phyloP scores from a whole-genome alignment of 495 filamentous ascomycete species.

The Barbatosphaeria neglecta region DNA sequence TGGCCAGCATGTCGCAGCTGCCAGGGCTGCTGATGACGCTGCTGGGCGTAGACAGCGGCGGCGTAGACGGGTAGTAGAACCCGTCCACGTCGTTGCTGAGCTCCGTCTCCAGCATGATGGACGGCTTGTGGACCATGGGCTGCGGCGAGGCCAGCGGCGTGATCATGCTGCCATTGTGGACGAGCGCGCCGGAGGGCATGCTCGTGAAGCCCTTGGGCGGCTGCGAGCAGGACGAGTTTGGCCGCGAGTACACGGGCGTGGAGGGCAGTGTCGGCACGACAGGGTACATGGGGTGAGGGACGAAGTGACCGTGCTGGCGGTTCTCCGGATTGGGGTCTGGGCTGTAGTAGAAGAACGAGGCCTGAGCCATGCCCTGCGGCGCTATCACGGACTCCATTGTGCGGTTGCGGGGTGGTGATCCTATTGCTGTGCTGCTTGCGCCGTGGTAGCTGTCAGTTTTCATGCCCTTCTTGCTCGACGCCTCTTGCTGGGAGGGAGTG shows the following conservation, averaged over 20 bases:
- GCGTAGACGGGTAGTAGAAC: slow-evolving; percentile 75
- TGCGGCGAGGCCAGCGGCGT: slow-evolving; percentile 73
- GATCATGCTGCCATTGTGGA: slow-evolving; percentile 32
- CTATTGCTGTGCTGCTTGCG: slow-evolving; percentile 7
- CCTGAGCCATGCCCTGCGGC: slow-evolving; percentile 54
- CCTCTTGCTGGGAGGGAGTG: slow-evolving; percentile 5
- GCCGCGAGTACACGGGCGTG: slow-evolving; percentile 64
- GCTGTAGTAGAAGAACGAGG: slow-evolving; percentile 86
- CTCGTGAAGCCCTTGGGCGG: slow-evolving; percentile 46
- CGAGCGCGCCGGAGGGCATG: slow-evolving; percentile 37
- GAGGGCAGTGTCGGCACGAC: slow-evolving; percentile 45
- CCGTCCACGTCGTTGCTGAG: slow-evolving; percentile 53
- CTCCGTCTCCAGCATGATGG: slow-evolving; percentile 71
- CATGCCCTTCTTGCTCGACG: background rate
- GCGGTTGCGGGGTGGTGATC: too few species aligned
- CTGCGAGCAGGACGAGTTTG: slow-evolving; percentile 50
- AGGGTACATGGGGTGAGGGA: slow-evolving; percentile 57
- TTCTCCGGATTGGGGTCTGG: slow-evolving; percentile 64
- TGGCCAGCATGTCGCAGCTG: slow-evolving; percentile 63
- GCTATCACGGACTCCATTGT: slow-evolving; percentile 36
- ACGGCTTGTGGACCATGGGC: slow-evolving; percentile 57
- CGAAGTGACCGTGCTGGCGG: slow-evolving; percentile 73
- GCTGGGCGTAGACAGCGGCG: slow-evolving; percentile 72
- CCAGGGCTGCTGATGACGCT: slow-evolving; percentile 81
- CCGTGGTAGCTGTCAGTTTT: slow-evolving; percentile 7